phyloP scores from a whole-genome alignment of 2,329 filamentous ascomycete species.

The Pseudogymnoascus sp. region DNA sequence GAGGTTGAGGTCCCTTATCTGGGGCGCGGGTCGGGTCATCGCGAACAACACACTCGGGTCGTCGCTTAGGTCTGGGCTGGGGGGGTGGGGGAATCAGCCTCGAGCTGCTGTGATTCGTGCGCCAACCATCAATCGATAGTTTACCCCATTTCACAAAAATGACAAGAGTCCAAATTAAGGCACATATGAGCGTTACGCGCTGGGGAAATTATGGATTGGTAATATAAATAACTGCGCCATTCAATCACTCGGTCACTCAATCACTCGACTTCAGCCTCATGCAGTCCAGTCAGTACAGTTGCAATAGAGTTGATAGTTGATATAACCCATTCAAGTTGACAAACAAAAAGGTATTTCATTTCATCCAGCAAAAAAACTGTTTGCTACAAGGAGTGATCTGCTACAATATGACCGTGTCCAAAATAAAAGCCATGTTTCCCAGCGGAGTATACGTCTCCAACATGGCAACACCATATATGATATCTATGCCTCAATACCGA shows the following conservation, averaged over 20 bases:
- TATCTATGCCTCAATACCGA: constrained; percentile 10
- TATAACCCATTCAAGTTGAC: neutral
- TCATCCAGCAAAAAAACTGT: neutral
- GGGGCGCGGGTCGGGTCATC: neutral
- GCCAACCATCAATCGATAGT: neutral
- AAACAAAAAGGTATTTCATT: constrained; percentile 5
- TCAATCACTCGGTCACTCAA: neutral
- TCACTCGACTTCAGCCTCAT: neutral
- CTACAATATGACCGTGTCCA: neutral
- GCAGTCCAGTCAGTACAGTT: too few species aligned
- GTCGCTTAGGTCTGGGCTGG: neutral
- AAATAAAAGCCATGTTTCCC: neutral
- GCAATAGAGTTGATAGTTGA: neutral
- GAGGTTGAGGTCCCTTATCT: neutral
- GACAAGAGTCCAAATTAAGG: neutral
- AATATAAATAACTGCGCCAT: neutral
- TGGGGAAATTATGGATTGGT: neutral
- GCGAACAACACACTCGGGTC: neutral
- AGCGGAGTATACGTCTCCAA: constrained; percentile 6
- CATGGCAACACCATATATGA: constrained; percentile 11
- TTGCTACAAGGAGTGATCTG: constrained; percentile 3
- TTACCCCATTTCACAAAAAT: neutral
- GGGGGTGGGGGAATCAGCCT: neutral
- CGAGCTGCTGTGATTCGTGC: constrained; percentile 1
- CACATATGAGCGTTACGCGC: neutral